phyloP scores from a whole-genome alignment of 441 rosid species.

The Erodium texanum region DNA sequence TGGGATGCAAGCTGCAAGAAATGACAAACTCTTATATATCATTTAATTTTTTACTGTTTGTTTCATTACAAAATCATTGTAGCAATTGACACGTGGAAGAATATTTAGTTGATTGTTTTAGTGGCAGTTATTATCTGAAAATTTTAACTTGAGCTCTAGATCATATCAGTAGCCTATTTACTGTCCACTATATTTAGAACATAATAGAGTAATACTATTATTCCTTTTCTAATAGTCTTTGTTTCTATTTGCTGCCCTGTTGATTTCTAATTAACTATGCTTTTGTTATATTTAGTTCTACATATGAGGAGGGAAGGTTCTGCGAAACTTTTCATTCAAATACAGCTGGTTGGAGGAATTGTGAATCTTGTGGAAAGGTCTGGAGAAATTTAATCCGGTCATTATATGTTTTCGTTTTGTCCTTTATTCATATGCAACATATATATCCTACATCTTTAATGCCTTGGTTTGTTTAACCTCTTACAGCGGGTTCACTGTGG shows the following conservation, averaged over 20 bases:
- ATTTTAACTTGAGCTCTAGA: background rate
- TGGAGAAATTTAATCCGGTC: constrained; percentile 19
- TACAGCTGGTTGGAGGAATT: constrained; percentile 83
- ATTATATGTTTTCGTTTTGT: constrained; percentile 12
- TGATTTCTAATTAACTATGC: constrained; percentile 1
- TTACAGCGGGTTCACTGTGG: constrained; percentile 92
- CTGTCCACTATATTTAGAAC: background rate
- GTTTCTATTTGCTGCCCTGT: background rate
- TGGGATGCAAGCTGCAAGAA: constrained; percentile 2
- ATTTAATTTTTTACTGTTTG: background rate
- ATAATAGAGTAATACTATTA: background rate
- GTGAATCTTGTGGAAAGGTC: constrained; percentile 93
- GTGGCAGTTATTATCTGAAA: background rate
- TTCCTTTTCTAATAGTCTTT: background rate
- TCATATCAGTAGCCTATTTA: background rate
- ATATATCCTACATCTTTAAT: constrained; percentile 8
- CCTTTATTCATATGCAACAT: constrained; percentile 3
- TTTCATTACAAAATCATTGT: background rate
- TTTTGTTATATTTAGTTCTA: constrained; percentile 41
- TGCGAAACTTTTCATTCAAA: constrained; percentile 65
- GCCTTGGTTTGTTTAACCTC: constrained; percentile 2
- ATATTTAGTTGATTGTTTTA: background rate
- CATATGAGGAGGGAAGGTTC: constrained; percentile 73
- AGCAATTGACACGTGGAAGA: background rate
- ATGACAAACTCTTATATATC: background rate